These are phyloP conservation scores for Cucurbita ficifolia DNA, from an alignment of 306 rosid species.

Conservation along the genomic window DNA sequence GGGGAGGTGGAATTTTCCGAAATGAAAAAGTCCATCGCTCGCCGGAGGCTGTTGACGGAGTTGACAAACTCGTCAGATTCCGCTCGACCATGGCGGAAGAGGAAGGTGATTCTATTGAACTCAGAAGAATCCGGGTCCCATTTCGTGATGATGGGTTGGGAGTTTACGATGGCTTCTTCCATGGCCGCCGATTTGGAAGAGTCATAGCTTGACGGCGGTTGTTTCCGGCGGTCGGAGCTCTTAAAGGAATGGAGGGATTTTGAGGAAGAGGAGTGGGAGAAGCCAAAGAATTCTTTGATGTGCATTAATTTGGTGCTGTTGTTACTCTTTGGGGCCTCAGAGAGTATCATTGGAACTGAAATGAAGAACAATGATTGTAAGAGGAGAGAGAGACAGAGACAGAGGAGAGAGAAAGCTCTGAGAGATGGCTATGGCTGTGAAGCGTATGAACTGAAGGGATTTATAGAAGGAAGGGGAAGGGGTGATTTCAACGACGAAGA, in stretches of 20 bases:
- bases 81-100: constrained; percentile 23
- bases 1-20: constrained; percentile 7
- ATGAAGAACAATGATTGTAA: background rate
- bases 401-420: background rate
- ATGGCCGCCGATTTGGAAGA: constrained; percentile 7
- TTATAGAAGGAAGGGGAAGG: constrained; percentile 3
- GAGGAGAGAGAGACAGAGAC: background rate
- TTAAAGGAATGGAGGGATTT: constrained; percentile 15
- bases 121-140: constrained; percentile 27
- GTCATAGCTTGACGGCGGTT: background rate
- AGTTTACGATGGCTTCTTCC: constrained; percentile 22
- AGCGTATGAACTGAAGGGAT: background rate
- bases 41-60: constrained; percentile 15
- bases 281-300: constrained; percentile 9
- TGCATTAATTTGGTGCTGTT: constrained; percentile 2
- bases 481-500: background rate
- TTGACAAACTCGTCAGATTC: constrained; percentile 26
- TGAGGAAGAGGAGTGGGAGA: constrained; percentile 12
- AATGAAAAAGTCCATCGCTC: constrained; percentile 22
- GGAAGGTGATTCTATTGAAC: constrained; percentile 16
- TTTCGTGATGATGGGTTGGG: constrained; percentile 24
- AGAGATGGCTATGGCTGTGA: background rate
- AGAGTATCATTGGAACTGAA: constrained; percentile 2
- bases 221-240: background rate
- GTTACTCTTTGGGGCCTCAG: constrained; percentile 7